Base-by-base conservation (phyloP, 208 protist genomes). In the Acanthamoeba polyphaga region DNA sequence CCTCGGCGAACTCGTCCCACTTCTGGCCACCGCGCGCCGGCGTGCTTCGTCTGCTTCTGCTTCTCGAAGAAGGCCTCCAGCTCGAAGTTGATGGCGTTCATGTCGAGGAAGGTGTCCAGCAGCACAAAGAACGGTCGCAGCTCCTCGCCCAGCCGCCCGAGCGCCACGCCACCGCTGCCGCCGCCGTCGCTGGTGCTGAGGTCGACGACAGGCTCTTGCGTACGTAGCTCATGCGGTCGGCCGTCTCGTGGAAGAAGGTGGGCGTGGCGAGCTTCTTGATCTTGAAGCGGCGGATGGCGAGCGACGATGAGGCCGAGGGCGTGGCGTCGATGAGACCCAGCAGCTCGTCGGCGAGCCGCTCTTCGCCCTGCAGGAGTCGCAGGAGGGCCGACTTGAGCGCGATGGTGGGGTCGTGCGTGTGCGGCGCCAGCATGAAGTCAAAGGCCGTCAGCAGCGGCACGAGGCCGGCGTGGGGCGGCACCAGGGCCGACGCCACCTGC, bases 321-420 rank as follows among this genome's bases (percentile, higher is more conserved):
- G 87, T 32, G 64, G 43, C 64, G 19, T 92, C 87, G 62, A 92
- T 74, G 27, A 92, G 87, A 27, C 64, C 22, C 38, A 51, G 32
- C 87, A 92, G 55, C n/a, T 92, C 87, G 46, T 92, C 87, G 43
- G 87, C 87, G 9, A 92, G 87, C n/a, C 87, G 55, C 87, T 92
- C 87, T 32, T 92, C 87, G 29, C 43, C 62, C 87, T 92, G 87
- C 1, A 92, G 64, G 10, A 76, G 55, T n/a, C 62, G 62, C 87
- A 92, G 19, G 34, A 92, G 87, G 2, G 87, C 55, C 32, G 87
- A 68, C 87, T 92, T 92, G 87, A 92, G 87, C 12, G 62, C 64
- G 62, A 92, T 92, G 17, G 87, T 38, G 22, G 87, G 64, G 32
- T 92, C 87, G 64, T 92, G 64, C 62, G 87, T 34, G 58, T 92